Percentiles rank a stretch among this genome's conserved stretches.
Conservation (phyloP, 1,284 basidiomycete species). For the Boletus semigastroideus region DNA sequence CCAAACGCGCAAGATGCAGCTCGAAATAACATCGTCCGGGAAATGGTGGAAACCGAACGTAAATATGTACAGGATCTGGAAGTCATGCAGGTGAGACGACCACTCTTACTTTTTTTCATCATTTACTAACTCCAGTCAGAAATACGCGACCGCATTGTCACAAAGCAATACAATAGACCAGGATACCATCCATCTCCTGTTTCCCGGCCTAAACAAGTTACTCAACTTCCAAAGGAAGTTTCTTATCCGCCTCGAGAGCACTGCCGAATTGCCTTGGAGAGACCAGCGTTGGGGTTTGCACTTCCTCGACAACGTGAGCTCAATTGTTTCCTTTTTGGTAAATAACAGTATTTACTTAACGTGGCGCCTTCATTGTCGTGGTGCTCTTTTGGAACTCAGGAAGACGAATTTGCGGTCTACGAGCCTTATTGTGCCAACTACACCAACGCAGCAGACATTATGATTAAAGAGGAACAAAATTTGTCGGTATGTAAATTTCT, state of each 20-base stretch:
- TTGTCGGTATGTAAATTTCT: constrained; percentile 63
- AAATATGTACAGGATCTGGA: constrained; percentile 99
- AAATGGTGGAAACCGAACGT: constrained; percentile 92
- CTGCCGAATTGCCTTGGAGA: constrained; percentile 78
- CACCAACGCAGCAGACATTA: constrained; percentile 81
- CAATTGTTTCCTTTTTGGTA: constrained; percentile 22
- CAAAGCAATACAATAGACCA: constrained; percentile 85
- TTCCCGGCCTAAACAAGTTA: constrained; percentile 93
- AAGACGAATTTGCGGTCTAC: constrained; percentile 92
- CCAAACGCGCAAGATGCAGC: constrained; percentile 63
- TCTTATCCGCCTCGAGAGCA: constrained; percentile 90
- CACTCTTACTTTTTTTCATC: constrained; percentile 2
- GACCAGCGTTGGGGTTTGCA: constrained; percentile 88
- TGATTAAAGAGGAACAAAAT: constrained; percentile 83
- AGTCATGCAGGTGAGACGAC: constrained; percentile 80
- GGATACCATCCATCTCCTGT: constrained; percentile 94
- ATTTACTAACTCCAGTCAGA: constrained; percentile 43
- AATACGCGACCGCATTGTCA: constrained; percentile 79
- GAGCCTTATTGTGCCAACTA: constrained; percentile 99
- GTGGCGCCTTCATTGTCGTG: constrained; percentile 33
- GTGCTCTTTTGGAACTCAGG: constrained; percentile 58
- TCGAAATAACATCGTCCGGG: constrained; percentile 77
- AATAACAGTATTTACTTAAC: constrained; percentile 35
- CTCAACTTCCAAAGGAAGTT: constrained; percentile 97
- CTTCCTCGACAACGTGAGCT: constrained; percentile 78